phyloP scores from a whole-genome alignment of 192 early-diverging fungal species.

The Coemansia aciculifera region DNA sequence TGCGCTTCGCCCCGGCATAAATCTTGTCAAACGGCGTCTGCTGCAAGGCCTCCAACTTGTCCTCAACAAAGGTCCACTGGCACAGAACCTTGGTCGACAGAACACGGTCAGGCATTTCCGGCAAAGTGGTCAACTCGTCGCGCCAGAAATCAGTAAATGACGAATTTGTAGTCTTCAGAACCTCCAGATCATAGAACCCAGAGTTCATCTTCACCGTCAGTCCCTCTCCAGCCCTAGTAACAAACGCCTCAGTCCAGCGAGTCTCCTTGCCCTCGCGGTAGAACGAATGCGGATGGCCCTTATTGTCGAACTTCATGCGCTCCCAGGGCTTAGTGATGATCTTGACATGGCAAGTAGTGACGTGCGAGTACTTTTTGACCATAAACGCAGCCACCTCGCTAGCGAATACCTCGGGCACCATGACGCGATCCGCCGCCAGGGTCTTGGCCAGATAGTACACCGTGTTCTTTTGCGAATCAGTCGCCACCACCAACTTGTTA shows the following conservation, averaged over 20 bases:
- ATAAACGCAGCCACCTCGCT: conserved; percentile 68
- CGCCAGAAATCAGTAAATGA: conserved; percentile 72
- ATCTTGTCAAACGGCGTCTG: conserved; percentile 58
- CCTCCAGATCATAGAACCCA: conserved; percentile 69
- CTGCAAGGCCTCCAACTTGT: conserved; percentile 18
- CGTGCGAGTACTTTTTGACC: conserved; percentile 71
- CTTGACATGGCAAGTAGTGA: conserved; percentile 61
- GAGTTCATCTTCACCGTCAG: conserved; percentile 58
- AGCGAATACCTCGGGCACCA: conserved; percentile 73
- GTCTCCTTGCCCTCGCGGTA: conserved; percentile 69
- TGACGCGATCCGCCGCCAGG: conserved; percentile 58
- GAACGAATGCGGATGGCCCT: conserved; percentile 71
- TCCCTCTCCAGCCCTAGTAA: conserved; percentile 25
- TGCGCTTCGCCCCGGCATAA: conserved; percentile 59
- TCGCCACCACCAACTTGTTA: conserved; percentile 74
- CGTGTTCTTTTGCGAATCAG: conserved; percentile 79
- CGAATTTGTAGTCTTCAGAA: conserved; percentile 83
- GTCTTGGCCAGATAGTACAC: conserved; percentile 75
- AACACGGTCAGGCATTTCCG: conserved; percentile 74
- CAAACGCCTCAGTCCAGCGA: conserved; percentile 61
- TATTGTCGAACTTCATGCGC: conserved; percentile 63
- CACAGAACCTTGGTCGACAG: conserved; percentile 73
- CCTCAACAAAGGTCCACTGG: conserved; percentile 60
- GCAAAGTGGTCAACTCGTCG: conserved; percentile 73
- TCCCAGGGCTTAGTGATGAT: conserved; percentile 77